These are phyloP conservation scores for Infundibulicybe gibba DNA, from an alignment of 768 basidiomycete species.

Conservation along the genomic window DNA sequence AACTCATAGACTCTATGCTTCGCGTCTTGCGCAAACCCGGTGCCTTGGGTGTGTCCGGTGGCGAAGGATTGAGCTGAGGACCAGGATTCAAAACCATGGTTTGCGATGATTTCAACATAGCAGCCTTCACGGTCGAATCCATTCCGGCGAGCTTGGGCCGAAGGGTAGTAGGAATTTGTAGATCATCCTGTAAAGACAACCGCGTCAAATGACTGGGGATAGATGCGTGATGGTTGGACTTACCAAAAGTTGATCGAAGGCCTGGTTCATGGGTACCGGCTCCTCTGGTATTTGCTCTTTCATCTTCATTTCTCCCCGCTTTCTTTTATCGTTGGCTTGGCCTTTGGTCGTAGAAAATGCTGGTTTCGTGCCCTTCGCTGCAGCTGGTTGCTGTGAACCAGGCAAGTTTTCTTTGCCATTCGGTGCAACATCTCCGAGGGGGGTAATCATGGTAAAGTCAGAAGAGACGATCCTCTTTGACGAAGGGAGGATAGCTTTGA, in stretches of 20 bases:
- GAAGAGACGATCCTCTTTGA: constrained; percentile 55
- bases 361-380: constrained; percentile 11
- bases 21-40: constrained; percentile 56
- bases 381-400: constrained; percentile 7
- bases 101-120: constrained; percentile 86
- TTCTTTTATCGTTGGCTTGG: constrained; percentile 36
- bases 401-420: constrained; percentile 71
- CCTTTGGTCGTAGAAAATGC: constrained; percentile 23
- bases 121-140: constrained; percentile 84
- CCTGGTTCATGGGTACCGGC: constrained; percentile 50
- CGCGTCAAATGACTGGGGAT: constrained; percentile 1
- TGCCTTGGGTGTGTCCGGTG: constrained; percentile 48
- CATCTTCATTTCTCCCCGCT: constrained; percentile 21
- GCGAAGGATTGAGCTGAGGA: constrained; percentile 16
- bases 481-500: constrained; percentile 75
- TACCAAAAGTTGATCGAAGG: constrained; percentile 82
- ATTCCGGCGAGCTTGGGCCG: constrained; percentile 78
- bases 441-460: constrained; percentile 73
- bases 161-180: constrained; percentile 79
- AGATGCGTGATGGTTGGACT: constrained; percentile 18
- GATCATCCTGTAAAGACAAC: constrained; percentile 60
- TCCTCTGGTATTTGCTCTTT: constrained; percentile 28
- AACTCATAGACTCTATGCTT: constrained; percentile 68
- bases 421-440: constrained; percentile 38
- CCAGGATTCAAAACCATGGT: constrained; percentile 44